phyloP scores from a whole-genome alignment of 495 filamentous ascomycete species.

The Penicillium robsamsonii region DNA sequence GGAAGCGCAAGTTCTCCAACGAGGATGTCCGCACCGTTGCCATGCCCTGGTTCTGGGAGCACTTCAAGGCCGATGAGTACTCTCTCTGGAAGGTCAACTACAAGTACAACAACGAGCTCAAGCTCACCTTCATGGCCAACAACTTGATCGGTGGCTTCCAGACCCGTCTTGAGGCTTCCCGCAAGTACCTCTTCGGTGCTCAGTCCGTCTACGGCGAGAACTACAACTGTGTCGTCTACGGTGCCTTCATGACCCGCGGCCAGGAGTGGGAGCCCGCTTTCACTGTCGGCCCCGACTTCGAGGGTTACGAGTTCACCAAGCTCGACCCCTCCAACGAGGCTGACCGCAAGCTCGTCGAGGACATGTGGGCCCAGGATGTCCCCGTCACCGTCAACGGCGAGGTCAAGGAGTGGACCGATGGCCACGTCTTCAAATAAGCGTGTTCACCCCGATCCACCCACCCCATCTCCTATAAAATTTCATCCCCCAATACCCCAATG shows the following conservation, averaged over 20 bases:
- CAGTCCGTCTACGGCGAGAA: slow-evolving; percentile 83
- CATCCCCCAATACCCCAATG: slow-evolving; percentile 26
- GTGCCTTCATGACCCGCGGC: slow-evolving; percentile 92
- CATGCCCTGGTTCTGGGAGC: slow-evolving; percentile 98
- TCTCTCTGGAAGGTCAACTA: slow-evolving; percentile 89
- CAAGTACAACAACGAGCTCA: slow-evolving; percentile 98
- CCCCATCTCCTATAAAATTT: slow-evolving; percentile 13
- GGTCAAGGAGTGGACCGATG: slow-evolving; percentile 73
- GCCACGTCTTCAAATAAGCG: slow-evolving; percentile 98
- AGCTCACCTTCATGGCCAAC: slow-evolving; percentile 94
- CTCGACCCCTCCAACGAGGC: slow-evolving; percentile 81
- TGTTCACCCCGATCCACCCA: slow-evolving; percentile 17
- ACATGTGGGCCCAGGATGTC: slow-evolving; percentile 88
- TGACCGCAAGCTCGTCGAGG: slow-evolving; percentile 80
- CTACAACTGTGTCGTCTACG: slow-evolving; percentile 84
- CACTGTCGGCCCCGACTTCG: slow-evolving; percentile 93
- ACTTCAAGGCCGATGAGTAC: slow-evolving; percentile 88
- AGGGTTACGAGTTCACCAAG: slow-evolving; percentile 95
- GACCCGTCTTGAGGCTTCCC: slow-evolving; percentile 91
- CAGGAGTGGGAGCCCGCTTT: slow-evolving; percentile 85
- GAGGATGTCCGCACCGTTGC: slow-evolving; percentile 77
- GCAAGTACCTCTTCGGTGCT: slow-evolving; percentile 97
- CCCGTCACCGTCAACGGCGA: slow-evolving; percentile 75
- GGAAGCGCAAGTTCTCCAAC: slow-evolving; percentile 99
- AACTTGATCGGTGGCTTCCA: slow-evolving; percentile 98